Evolutionary conservation across 2,329 filamentous ascomycete species (phyloP), one percentile per base, ranked within the genome.

Genomic region (Epichloe hybrida): DNA sequence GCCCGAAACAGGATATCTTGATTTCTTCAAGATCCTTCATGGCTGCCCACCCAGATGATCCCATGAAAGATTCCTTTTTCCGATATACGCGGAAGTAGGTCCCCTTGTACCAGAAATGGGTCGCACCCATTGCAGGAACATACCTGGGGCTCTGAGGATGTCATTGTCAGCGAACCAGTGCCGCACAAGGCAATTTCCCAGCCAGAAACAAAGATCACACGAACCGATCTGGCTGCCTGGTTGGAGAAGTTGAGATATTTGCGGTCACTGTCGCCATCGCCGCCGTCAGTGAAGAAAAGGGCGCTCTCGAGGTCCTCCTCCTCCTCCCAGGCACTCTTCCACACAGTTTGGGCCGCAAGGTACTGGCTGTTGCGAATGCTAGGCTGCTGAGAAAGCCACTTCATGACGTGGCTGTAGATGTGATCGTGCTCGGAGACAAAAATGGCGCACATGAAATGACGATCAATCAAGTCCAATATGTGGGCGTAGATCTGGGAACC

Each of bases 201-300:
- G 9, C 9, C 11, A 11, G 8, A 11, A 31, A 1, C 3, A 31
- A 1, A 31, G 2, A 6, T 13, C 2, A 12, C 13, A 36, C 49
- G n/a, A 40, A 50, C 49, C 35, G 43, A 40, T 35, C 37, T 46
- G 7, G 43, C 42, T 31, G 77, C 74, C 53, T 79, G 74, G 54
- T 74, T 77, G 3, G 77, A 76, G 62, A 81, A 81, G 60, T 81
- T 81, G 47, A 80, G 72, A 56, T 75, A 79, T 50, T 60, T 62
- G 34, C 55, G 59, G 11, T 61, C 60, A n/a, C 64, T 66, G 1
- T 59, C 59, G 3, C 65, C 68, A 13, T 68, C 68, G 13, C 69
- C 69, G 34, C 70, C 68, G 11, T 67, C 58, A 31, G 27, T 62
- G 17, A 63, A 67, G 12, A 63, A 61, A 7, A 72, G 58, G 2